Evolutionary conservation across 139 green algal genomes (phyloP), one percentile per base, ranked within the genome.

Genomic region (Picochlorum sp.): DNA sequence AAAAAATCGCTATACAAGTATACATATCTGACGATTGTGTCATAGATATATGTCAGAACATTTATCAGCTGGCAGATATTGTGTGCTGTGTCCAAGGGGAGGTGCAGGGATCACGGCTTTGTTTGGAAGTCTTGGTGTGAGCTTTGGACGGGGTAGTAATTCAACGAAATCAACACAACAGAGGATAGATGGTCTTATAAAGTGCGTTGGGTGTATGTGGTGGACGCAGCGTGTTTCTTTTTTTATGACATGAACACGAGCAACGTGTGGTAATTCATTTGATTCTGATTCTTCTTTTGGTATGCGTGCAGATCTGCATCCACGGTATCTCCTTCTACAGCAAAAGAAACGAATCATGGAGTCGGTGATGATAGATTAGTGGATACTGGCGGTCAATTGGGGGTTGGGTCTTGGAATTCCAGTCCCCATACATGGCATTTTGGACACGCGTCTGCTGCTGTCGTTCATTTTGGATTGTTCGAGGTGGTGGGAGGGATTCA

Each of bases 381-480:
- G 13, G 45, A 57, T 20, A 69, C 14, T 45, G 21, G 21, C 13
- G 45, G 44, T 6, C n/a, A 18, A 15, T 6, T 69, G 47, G 63
- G 44, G 14, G 24, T 20, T 21, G 47, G 18, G 14, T 28, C 47
- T 7, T 70, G 54, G 24, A 70, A 70, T 38, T 24, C 51, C 4
- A 52, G 45, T 20, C 64, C 64, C 20, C 23, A 26, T n/a, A 51
- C 51, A 14, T 70, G 37, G 24, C 21, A 34, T 26, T 28, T 71
- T 15, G 69, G 57, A 20, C 45, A 41, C 10, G 70, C 63, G 8
- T 50, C 63, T 18, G 41, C 28, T 24, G 41, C 66, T 57, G 49
- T 77, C 13, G 70, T 73, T 49, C 30, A 49, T 38, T 66, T 44
- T 30, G 69, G 69, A 10, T 54, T 76, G 30, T 70, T 62, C 41